phyloP scores from a whole-genome alignment of 176 grass and related monocot genomes.

The Puccinellia tenuiflora region DNA sequence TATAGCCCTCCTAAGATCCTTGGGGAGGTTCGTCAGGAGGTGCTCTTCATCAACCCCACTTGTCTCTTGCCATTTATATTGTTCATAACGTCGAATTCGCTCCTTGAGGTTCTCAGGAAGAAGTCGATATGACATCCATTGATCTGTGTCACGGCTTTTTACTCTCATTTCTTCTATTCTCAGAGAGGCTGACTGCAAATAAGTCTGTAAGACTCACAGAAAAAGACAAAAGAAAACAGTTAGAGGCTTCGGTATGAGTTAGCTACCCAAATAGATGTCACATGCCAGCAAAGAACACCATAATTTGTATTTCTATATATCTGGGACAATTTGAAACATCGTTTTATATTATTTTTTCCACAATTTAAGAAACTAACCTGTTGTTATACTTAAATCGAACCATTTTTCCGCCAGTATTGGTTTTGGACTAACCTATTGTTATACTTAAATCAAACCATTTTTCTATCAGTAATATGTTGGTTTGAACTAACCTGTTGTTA shows the following conservation, averaged over 20 bases:
- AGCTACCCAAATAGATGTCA: not conserved
- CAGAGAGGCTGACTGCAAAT: slow-evolving; percentile 61
- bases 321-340: not conserved
- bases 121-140: slow-evolving; percentile 78
- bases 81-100: slow-evolving; percentile 74
- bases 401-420: not conserved
- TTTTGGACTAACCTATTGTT: too few relatives aligned
- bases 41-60: slow-evolving; percentile 81
- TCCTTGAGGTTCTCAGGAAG: slow-evolving; percentile 86
- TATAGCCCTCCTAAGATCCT: slow-evolving; percentile 86
- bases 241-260: not conserved
- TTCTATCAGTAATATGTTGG: not conserved
- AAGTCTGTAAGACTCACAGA: slow-evolving; percentile 39
- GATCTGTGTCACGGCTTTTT: slow-evolving; percentile 72
- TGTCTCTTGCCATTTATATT: slow-evolving; percentile 93
- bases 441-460: too few relatives aligned
- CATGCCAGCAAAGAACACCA: not conserved
- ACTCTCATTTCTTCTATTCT: slow-evolving; percentile 88
- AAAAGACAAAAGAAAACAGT: not conserved
- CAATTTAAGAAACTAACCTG: not conserved
- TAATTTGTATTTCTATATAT: not conserved
- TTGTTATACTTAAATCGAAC: not conserved
- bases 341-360: not conserved
- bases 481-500: not conserved
- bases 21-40: slow-evolving; percentile 74